Evolutionary conservation across 2,329 filamentous ascomycete genomes (phyloP), one percentile per base, ranked within the genome.

Genomic region (Aspergillus spinulosporus): DNA sequence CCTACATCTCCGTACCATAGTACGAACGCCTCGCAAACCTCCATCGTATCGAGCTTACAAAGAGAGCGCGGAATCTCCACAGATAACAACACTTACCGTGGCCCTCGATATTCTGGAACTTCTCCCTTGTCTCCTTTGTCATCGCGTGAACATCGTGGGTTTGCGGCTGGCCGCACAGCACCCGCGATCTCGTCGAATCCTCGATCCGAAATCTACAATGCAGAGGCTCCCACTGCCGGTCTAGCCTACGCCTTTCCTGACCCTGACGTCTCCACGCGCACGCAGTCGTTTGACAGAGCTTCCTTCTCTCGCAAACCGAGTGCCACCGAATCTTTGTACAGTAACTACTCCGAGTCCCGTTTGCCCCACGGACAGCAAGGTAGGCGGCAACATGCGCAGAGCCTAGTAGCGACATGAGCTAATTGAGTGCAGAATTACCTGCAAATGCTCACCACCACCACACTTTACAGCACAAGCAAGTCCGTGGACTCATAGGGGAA

Each of bases 211-310:
- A 78, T 79, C 51, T 80, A 79, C 60, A 79, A 78, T 58, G 78
- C 78, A 3, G 77, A 80, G 56, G 74, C 76, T 9, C 78, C 78
- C 34, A 79, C 77, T 4, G 74, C 75, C 28, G 78, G 78, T 69
- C 75, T 79, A 61, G 76, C 78, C 3, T 80, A 80, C 60, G 78
- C 78, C 21, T 80, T 80, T 63, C 78, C 78, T 0, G 78, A 80
- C 61, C 78, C 78, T 1, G 77, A 77, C 48, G 69, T 76, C 8
- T 72, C 72, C 7, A 37, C 46, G 21, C 68, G 74, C 44, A 69
- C 72, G 4, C 69, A 70, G 57, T 74, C 73, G 0, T 69, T 72
- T 32, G 62, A 66, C 47, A 69, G 63, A 9, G 68, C 56, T 34
- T 63, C 66, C 1, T 74, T 78, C 56, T 77, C 76, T 21, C 72